A percentile compares a stretch with the other conserved stretches of the same genome.
These are phyloP conservation scores for Chaetoscypha palmicola DNA, from an alignment of 2,329 filamentous ascomycete species.

Conservation along the genomic window DNA sequence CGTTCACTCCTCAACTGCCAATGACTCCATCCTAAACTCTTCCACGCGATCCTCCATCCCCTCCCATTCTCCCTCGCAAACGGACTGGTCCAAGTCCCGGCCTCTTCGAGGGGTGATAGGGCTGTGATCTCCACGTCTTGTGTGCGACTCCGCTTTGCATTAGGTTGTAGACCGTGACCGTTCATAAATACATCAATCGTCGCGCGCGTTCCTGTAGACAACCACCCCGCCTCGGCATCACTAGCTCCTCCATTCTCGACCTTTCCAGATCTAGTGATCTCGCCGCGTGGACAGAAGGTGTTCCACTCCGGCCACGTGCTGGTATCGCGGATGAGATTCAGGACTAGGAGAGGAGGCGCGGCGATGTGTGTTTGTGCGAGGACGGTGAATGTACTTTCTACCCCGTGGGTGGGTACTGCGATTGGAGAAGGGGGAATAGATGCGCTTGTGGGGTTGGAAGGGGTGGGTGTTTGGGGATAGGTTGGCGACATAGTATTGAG, in stretches of 20 bases:
- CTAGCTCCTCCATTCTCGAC: conserved; percentile 28
- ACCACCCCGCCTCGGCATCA: conserved; percentile 12
- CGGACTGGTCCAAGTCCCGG: neutral
- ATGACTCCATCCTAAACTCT: conserved; percentile 26
- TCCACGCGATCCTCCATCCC: conserved; percentile 38
- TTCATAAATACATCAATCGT: conserved; percentile 21
- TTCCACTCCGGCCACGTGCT: conserved; percentile 29
- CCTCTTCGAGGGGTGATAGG: conserved; percentile 8
- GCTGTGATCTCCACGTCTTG: conserved; percentile 14
- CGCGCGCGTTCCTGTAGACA: conserved; percentile 12
- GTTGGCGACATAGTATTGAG: no score
- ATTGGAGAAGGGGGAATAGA: conserved; percentile 11
- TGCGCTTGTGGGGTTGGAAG: conserved; percentile 9
- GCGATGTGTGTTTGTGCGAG: conserved; percentile 15
- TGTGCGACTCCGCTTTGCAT: conserved; percentile 10
- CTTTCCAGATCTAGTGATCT: conserved; percentile 43
- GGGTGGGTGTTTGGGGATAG: neutral
- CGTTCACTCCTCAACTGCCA: conserved; percentile 35
- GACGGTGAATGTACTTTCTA: conserved; percentile 19
- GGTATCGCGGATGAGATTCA: conserved; percentile 20
- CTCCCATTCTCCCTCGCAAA: conserved; percentile 13
- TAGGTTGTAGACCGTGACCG: conserved; percentile 16
- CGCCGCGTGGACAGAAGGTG: conserved; percentile 55
- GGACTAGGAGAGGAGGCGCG: conserved; percentile 9
- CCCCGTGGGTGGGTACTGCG: conserved; percentile 20